Evolutionary conservation across 1,139 yeast genomes (phyloP).

Genomic region (Trichomonascaceae sp.): DNA sequence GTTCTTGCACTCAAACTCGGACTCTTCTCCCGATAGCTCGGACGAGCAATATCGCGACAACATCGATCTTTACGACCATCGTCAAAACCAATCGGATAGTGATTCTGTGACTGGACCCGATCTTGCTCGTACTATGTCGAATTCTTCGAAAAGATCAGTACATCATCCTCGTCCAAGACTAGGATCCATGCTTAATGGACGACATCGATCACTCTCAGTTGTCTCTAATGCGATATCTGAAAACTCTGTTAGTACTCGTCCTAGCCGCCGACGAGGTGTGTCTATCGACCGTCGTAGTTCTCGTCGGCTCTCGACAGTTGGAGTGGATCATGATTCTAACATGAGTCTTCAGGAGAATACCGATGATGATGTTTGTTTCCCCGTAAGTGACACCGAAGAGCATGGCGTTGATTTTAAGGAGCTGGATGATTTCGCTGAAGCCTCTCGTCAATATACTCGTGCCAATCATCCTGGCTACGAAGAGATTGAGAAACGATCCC

Average conservation of each 20-base stretch:
- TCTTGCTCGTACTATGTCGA: not conserved
- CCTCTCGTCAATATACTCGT: constrained; percentile 3
- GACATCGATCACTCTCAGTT: constrained; percentile 15
- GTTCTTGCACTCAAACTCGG: not conserved
- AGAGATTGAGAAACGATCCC: not conserved
- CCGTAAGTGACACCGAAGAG: constrained; percentile 57
- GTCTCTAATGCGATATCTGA: constrained; percentile 25
- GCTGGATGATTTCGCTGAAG: constrained; percentile 32
- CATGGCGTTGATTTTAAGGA: constrained; percentile 35
- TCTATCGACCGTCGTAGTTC: constrained; percentile 14
- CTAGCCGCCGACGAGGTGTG: constrained; percentile 9
- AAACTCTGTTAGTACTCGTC: constrained; percentile 18
- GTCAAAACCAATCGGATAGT: not conserved
- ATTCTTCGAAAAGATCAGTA: not conserved
- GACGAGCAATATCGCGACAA: not conserved
- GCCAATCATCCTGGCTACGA: not conserved
- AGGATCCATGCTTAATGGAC: not conserved
- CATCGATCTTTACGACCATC: not conserved
- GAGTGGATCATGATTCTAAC: constrained; percentile 25
- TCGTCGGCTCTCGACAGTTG: constrained; percentile 19
- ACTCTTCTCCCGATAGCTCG: not conserved
- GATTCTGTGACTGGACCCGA: not conserved
- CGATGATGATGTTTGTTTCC: constrained; percentile 97
- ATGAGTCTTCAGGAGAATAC: constrained; percentile 39
- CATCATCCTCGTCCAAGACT: not conserved